Percentiles rank a stretch among this genome's conserved stretches.
These are phyloP conservation scores for Fusarium incarnatum DNA, from an alignment of 2,329 filamentous ascomycete species.

Conservation along the genomic window DNA sequence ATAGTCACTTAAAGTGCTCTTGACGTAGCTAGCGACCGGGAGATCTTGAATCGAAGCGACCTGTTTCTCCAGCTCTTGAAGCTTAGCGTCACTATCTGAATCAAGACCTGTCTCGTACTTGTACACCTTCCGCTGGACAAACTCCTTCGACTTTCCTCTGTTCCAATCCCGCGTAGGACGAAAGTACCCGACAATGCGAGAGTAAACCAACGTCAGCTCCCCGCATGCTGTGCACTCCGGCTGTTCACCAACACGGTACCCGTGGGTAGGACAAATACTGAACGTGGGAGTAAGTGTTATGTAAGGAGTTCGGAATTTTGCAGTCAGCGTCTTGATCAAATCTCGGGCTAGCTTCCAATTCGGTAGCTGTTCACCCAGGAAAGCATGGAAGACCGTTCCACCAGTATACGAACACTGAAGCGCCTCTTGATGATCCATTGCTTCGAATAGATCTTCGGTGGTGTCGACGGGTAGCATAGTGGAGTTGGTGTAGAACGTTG, in stretches of 20 bases:
- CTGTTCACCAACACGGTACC: conserved; percentile 36
- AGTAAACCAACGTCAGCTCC: conserved; percentile 33
- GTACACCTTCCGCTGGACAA: conserved; percentile 33
- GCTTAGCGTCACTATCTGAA: fast-evolving
- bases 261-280: conserved; percentile 40
- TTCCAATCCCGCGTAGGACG: conserved; percentile 42
- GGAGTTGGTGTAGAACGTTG: conserved; percentile 41
- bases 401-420: conserved; percentile 43
- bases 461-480: conserved; percentile 42
- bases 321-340: conserved; percentile 35
- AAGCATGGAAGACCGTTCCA: conserved; percentile 42
- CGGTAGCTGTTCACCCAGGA: conserved; percentile 36
- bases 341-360: conserved; percentile 38
- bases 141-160: conserved; percentile 39
- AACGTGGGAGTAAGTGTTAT: conserved; percentile 42
- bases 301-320: conserved; percentile 39
- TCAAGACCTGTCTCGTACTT: conserved; percentile 11
- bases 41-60: conserved; percentile 27
- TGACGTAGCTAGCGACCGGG: conserved; percentile 38
- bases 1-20: conserved; percentile 40
- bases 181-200: conserved; percentile 42
- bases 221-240: conserved; percentile 26
- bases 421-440: conserved; percentile 32
- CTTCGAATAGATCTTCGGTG: conserved; percentile 42
- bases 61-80: conserved; percentile 14